Evolutionary conservation across 805 yeast genomes (phyloP), one percentile per base, ranked within the genome.

Genomic region (Candida hispaniensis): DNA sequence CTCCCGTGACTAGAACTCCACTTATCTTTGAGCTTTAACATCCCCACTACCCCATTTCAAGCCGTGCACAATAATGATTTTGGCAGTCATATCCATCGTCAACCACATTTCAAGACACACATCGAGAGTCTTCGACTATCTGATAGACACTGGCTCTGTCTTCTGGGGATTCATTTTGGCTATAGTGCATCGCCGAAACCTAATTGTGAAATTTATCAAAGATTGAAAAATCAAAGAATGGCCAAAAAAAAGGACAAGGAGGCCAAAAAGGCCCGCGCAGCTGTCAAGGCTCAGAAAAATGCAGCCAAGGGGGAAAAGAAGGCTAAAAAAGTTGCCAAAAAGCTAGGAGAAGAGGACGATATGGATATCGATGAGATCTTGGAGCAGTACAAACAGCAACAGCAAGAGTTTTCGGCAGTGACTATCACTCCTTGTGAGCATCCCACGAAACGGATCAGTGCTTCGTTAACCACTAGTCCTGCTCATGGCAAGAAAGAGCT

Each of bases 181-280:
- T n/a, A n/a, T n/a, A n/a, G n/a, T n/a, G n/a, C n/a, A n/a, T n/a
- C n/a, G n/a, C n/a, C n/a, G n/a, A n/a, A n/a, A n/a, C n/a, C n/a
- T n/a, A n/a, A n/a, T n/a, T n/a, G n/a, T n/a, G n/a, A n/a, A n/a
- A n/a, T n/a, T n/a, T n/a, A n/a, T 19, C n/a, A 19, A 19, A 19
- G 10, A 19, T 19, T 9, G n/a, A 19, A 19, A 19, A 19, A 8
- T 19, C 8, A 9, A 12, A 38, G 7, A 14, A 86, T 86, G 96
- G 96, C 88, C 10, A 88, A 86, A 43, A 83, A 82, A 60, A 81
- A 83, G 56, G 75, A 81, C 46, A 85, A 83, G 56, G 94, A 81
- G 30, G 82, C 94, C 47, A 83, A 83, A 58, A 85, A 83, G 67
- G 93, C 91, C 14, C 72, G 94, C 30, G 63, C 78, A 17, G 93